Evolutionary conservation across 352 stramenopile species (phyloP).

Genomic region (Phytophthora litchii): DNA sequence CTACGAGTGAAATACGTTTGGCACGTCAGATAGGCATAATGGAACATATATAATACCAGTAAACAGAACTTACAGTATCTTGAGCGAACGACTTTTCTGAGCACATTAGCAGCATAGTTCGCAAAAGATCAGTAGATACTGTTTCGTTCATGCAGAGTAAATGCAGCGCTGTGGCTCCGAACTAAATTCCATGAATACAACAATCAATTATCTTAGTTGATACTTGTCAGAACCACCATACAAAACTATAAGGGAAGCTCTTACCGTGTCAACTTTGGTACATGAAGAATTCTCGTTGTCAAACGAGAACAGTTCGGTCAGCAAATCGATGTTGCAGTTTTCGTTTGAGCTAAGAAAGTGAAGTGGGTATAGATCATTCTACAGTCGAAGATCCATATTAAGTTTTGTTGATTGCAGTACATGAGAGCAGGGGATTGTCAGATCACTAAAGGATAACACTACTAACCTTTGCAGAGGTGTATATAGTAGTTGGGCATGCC

Average conservation of each 20-base stretch:
- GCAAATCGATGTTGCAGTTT: constrained; percentile 40
- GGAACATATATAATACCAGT: constrained; percentile 8
- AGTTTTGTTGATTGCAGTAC: too few relatives aligned
- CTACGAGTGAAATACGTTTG: constrained; percentile 28
- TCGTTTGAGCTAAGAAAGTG: constrained; percentile 64
- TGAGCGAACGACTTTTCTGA: constrained; percentile 46
- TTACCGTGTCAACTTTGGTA: constrained; percentile 21
- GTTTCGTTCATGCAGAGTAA: constrained; percentile 70
- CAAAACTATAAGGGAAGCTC: neutral
- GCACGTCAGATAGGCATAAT: constrained; percentile 16
- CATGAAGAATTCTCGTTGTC: constrained; percentile 41
- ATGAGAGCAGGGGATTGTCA: too few relatives aligned
- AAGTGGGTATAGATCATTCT: constrained; percentile 53
- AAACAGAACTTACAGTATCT: constrained; percentile 47
- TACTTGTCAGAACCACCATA: neutral
- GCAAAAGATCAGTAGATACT: constrained; percentile 42
- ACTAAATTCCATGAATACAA: constrained; percentile 29
- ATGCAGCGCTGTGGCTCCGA: constrained; percentile 63
- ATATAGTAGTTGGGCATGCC: constrained; percentile 34
- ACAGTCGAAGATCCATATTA: neutral
- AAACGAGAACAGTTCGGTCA: constrained; percentile 45
- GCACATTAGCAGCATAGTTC: constrained; percentile 48
- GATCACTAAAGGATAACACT: neutral
- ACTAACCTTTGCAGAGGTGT: constrained; percentile 39
- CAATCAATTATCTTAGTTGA: neutral